Conservation (phyloP, 148 eudicot species). For the Diospyros kaki region DNA sequence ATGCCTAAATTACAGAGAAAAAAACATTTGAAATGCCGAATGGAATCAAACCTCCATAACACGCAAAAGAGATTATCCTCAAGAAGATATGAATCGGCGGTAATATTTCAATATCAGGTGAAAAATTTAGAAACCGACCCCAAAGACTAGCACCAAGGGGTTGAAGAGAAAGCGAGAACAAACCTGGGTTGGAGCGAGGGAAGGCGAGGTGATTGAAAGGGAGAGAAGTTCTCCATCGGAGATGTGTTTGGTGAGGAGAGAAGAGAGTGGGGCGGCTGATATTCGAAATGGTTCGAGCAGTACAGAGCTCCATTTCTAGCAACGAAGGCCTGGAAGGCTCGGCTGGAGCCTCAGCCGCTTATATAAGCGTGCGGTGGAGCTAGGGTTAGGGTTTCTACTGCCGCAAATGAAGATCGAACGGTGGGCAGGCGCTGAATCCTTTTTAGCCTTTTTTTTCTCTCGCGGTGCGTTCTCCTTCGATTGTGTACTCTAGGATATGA, state of each 20-base stretch:
- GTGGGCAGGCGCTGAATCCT: no score
- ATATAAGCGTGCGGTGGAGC: background rate
- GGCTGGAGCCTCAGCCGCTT: background rate
- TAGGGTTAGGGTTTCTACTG: background rate
- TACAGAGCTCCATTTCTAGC: slow-evolving; percentile 19
- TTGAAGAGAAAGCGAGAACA: background rate
- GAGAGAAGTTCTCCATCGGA: slow-evolving; percentile 7
- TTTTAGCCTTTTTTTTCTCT: no score
- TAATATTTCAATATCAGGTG: background rate
- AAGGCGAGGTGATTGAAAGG: background rate
- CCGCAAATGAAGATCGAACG: no score
- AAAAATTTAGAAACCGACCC: background rate
- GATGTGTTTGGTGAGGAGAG: background rate
- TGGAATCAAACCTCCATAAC: no score
- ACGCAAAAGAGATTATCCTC: no score
- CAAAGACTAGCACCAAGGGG: background rate
- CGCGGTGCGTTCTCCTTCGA: no score
- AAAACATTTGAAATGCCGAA: no score
- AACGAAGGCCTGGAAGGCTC: no score
- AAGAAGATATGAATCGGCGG: background rate
- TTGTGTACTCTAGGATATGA: no score
- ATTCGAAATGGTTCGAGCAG: slow-evolving; percentile 11
- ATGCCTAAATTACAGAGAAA: no score
- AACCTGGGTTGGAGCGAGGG: slow-evolving; percentile 14
- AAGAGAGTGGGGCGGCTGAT: background rate